Percentiles rank a stretch among this genome's conserved stretches.
Conservation (phyloP, 257 asterid species). For the Plectranthus barbatus region DNA sequence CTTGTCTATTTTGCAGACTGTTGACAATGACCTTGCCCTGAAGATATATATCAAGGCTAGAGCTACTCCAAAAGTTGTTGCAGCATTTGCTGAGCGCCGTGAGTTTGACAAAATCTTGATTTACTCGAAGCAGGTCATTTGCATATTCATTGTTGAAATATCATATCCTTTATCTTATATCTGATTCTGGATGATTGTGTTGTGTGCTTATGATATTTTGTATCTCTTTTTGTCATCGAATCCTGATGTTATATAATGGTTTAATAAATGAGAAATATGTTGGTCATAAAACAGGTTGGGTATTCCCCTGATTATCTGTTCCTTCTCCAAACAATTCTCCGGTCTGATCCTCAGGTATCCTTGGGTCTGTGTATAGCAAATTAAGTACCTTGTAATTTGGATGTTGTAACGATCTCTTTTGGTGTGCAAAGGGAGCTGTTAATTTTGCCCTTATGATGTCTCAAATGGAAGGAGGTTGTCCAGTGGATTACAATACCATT, state of each 20-base stretch:
- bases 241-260: slow-evolving; percentile 6
- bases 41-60: slow-evolving; percentile 97
- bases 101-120: slow-evolving; percentile 96
- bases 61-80: slow-evolving; percentile 98
- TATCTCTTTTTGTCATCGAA: slow-evolving; percentile 1
- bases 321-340: slow-evolving; percentile 97
- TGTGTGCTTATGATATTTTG: not conserved
- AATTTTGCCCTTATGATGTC: slow-evolving; percentile 99
- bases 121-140: slow-evolving; percentile 90
- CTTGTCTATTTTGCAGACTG: slow-evolving; percentile 54
- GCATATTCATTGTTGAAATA: not conserved
- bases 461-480: slow-evolving; percentile 99
- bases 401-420: not conserved
- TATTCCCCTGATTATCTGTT: slow-evolving; percentile 94
- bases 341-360: slow-evolving; percentile 97
- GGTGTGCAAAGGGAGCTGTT: slow-evolving; percentile 83
- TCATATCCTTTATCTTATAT: not conserved
- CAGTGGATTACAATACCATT: slow-evolving; percentile 94
- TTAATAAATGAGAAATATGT: slow-evolving; percentile 6
- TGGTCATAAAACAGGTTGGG: slow-evolving; percentile 69
- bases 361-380: not conserved
- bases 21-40: slow-evolving; percentile 96
- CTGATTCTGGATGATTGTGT: not conserved
- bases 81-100: slow-evolving; percentile 99
- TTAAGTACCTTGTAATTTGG: not conserved